Evolutionary conservation across 2,329 filamentous ascomycete species (phyloP), one percentile per base, ranked within the genome.

Genomic region (Drechslera avenae): DNA sequence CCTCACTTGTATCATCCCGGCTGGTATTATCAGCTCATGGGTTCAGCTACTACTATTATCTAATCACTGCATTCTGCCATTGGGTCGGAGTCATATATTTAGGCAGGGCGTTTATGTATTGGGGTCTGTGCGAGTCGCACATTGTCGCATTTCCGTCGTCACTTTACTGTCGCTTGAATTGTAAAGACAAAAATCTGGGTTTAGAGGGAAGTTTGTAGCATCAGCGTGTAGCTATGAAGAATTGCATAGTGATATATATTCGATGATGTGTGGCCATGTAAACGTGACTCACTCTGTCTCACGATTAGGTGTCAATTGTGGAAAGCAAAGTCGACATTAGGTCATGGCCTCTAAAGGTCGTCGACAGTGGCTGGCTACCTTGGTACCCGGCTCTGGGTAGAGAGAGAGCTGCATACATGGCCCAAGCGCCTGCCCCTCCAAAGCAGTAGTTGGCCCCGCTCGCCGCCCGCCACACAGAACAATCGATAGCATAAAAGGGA

Each of bases 401-500:
- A 18, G 39, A 33, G 18, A 32, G 33, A 26, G 23, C 8, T 39
- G 13, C 5, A 19, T 52, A 12, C 5, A 19, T 52, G 49, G 49
- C 31, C 50, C 44, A 30, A 44, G 47, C 40, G 46, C 14, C 34
- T 35, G 14, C 55, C 58, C 58, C 58, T 51, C 56, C 55, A 51
- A 44, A 28, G 16, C 26, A 28, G 26, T 28, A 28, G 26, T 28
- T 23, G 9, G 26, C 26, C 26, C 33, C 36, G 45, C 52, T 45
- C 55, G 40, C 40, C 50, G 45, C 45, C 46, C 43, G 46, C 50
- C 46, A 50, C 55, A 56, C 57, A 49, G 50, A 57, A 52, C 50
- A 51, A 56, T 58, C 52, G 57, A 50, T 58, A 52, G 41, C 56
- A 54, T 44, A 35, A 46, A 50, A 28, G 50, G 32, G 52, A 66